Percentiles rank a stretch among this genome's conserved stretches.
Conservation (phyloP, 768 basidiomycete genomes). For the Mycena vitilis region DNA sequence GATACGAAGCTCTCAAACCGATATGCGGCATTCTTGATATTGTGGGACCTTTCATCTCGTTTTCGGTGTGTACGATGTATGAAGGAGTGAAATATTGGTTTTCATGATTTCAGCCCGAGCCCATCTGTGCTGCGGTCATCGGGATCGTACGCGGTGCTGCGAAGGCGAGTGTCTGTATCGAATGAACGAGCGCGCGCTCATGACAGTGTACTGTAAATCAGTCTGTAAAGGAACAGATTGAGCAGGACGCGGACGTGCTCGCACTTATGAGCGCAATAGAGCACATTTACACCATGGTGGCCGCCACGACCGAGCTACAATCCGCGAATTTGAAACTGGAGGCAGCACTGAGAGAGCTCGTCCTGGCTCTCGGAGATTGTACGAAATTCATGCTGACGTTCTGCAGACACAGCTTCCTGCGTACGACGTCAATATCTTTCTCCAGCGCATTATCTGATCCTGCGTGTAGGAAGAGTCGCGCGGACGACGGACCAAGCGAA, state of each 20-base stretch:
- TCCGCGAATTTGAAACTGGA: not conserved
- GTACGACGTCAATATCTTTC: not conserved
- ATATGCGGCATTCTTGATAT: slow-evolving; percentile 21
- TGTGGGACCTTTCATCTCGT: slow-evolving; percentile 1
- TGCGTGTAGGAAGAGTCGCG: not conserved
- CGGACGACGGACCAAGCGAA: slow-evolving; percentile 8
- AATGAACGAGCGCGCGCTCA: not conserved
- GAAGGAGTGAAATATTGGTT: not conserved
- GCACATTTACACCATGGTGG: not conserved
- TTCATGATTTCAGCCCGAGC: slow-evolving; percentile 1
- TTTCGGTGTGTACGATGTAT: not conserved
- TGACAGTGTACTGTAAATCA: not conserved
- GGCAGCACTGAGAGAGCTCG: not conserved
- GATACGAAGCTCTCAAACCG: slow-evolving; percentile 1
- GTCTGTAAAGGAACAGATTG: slow-evolving; percentile 22
- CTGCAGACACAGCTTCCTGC: slow-evolving; percentile 3
- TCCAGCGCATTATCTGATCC: not conserved
- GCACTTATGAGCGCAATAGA: not conserved
- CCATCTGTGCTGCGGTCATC: slow-evolving; percentile 7
- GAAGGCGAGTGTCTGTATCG: slow-evolving; percentile 1
- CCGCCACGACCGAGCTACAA: not conserved
- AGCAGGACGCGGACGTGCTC: slow-evolving; percentile 16
- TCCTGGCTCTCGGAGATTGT: slow-evolving; percentile 7
- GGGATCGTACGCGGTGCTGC: slow-evolving; percentile 5
- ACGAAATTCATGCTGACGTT: slow-evolving; percentile 6